These are phyloP conservation scores for Colletotrichum karsti DNA, from an alignment of 2,329 filamentous ascomycete genomes.

Conservation along the genomic window DNA sequence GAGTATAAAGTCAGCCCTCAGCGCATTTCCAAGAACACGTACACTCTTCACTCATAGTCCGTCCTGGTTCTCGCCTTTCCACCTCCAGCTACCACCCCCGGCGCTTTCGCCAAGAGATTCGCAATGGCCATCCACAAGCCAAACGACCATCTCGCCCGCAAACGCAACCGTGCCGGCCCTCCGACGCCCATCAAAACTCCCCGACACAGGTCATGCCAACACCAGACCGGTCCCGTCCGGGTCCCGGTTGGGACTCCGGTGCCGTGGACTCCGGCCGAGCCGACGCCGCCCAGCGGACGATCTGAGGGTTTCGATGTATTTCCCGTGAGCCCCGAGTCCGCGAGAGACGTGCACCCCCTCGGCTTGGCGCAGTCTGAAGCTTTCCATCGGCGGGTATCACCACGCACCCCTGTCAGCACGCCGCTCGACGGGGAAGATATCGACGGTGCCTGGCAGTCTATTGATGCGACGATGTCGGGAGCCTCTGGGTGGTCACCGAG, in stretches of 20 bases:
- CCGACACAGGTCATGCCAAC: background rate
- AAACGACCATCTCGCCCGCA: background rate
- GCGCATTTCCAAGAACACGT: background rate
- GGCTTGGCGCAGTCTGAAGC: background rate
- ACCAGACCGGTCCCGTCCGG: background rate
- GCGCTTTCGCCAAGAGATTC: too few species aligned
- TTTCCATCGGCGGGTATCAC: background rate
- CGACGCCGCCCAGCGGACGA: background rate
- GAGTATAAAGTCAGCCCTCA: background rate
- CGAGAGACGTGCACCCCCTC: background rate
- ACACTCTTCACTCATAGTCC: too few species aligned
- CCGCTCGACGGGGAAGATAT: background rate
- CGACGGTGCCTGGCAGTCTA: background rate
- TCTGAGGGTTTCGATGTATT: background rate
- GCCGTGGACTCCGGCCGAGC: background rate
- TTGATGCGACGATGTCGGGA: background rate
- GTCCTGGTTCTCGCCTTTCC: too few species aligned
- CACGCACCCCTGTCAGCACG: background rate
- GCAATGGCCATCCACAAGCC: background rate
- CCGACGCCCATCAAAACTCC: background rate
- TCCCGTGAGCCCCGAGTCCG: background rate
- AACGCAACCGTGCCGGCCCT: background rate
- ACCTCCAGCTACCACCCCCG: too few species aligned
- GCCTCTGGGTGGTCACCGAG: background rate
- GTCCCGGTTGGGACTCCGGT: background rate